phyloP scores from a whole-genome alignment of 2,329 filamentous ascomycete species.

The Sporothrix euskadiensis region DNA sequence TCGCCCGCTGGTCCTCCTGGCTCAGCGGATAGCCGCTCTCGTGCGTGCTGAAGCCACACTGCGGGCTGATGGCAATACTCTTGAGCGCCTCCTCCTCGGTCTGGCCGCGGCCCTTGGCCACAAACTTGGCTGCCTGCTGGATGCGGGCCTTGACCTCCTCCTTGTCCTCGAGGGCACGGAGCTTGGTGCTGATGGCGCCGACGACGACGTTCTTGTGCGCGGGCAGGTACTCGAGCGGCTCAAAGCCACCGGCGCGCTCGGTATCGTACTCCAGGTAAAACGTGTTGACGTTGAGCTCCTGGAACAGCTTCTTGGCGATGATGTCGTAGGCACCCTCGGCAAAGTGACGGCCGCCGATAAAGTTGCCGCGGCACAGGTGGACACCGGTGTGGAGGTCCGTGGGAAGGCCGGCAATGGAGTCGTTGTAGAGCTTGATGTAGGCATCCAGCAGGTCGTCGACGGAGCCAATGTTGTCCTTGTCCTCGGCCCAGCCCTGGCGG shows the following conservation, averaged over 20 bases:
- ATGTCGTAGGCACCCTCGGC: conserved; percentile 65
- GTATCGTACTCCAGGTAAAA: conserved; percentile 52
- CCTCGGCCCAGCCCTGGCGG: conserved; percentile 64
- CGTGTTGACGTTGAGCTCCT: conserved; percentile 59
- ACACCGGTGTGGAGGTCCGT: conserved; percentile 69
- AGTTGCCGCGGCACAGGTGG: conserved; percentile 65
- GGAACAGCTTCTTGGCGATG: conserved; percentile 62
- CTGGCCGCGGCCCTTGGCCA: conserved; percentile 63
- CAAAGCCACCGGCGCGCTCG: conserved; percentile 61
- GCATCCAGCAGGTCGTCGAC: conserved; percentile 66
- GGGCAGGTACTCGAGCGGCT: conserved; percentile 61
- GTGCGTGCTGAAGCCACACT: conserved; percentile 69
- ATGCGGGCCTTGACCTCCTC: conserved; percentile 57
- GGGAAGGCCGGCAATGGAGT: conserved; percentile 62
- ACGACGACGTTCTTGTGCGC: conserved; percentile 62
- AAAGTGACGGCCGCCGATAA: conserved; percentile 63
- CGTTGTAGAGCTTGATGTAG: conserved; percentile 74
- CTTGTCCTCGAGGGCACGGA: conserved; percentile 43
- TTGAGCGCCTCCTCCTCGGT: conserved; percentile 63
- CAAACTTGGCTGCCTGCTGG: conserved; percentile 61
- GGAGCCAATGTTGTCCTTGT: conserved; percentile 57
- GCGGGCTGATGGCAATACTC: conserved; percentile 66
- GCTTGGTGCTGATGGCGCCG: conserved; percentile 50
- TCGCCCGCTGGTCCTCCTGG: conserved; percentile 68
- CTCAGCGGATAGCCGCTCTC: conserved; percentile 70